These are phyloP conservation scores for Collybia nuda DNA, from an alignment of 768 basidiomycete species.

Conservation along the genomic window DNA sequence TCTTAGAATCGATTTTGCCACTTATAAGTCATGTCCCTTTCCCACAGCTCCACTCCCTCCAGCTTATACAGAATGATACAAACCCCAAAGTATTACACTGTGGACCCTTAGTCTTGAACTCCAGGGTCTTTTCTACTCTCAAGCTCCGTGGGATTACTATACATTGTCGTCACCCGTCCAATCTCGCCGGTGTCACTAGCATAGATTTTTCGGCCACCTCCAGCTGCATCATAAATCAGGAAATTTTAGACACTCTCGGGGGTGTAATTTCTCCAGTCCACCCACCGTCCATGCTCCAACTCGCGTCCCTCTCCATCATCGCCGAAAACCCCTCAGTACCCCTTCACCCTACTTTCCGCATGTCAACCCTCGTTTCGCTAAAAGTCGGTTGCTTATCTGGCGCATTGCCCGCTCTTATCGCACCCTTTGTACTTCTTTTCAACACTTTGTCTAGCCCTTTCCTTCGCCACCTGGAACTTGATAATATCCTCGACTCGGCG, in stretches of 20 bases:
- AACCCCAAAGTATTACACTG: not conserved
- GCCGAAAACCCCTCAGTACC: not conserved
- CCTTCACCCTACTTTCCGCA: conserved; percentile 1
- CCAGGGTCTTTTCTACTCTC: not conserved
- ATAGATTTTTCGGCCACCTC: not conserved
- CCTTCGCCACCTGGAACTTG: conserved; percentile 4
- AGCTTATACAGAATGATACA: not conserved
- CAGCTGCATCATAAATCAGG: conserved; percentile 8
- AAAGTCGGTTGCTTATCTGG: conserved; percentile 1
- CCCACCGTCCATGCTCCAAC: conserved; percentile 1
- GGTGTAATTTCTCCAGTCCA: not conserved
- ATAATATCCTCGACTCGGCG: conserved; percentile 1
- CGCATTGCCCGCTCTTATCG: not conserved
- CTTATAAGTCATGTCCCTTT: not conserved
- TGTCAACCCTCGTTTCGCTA: conserved; percentile 4
- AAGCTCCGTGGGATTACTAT: conserved; percentile 1
- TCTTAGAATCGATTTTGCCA: not conserved
- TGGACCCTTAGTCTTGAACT: conserved; percentile 6
- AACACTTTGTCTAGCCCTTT: conserved; percentile 2
- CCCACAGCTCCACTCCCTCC: conserved; percentile 1
- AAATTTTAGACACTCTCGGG: not conserved
- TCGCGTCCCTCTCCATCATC: not conserved
- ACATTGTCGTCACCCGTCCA: not conserved
- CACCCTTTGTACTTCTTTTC: conserved; percentile 1
- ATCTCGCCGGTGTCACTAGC: conserved; percentile 1